Base-by-base conservation (phyloP, 129 eudicot genomes). In the Ambrosia trifida region DNA sequence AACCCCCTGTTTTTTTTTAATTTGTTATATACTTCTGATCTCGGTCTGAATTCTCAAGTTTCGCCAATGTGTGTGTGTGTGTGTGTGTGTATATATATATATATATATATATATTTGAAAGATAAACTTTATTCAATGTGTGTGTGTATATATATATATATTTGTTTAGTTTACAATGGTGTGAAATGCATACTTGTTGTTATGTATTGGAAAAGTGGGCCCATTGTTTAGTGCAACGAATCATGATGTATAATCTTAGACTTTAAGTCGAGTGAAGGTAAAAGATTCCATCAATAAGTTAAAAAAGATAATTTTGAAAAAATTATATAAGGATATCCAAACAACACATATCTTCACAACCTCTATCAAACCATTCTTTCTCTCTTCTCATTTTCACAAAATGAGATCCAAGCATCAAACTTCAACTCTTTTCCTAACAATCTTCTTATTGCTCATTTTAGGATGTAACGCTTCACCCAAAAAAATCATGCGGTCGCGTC, bases 211-310 rank as follows among this genome's bases (percentile, higher is more conserved):
- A 20, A 35, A 49, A 68, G 76, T 31, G 83, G 47, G 61, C 79
- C 81, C 51, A 9, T 49, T 16, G 76, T 69, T 70, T 70, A 80
- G 76, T 80, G 80, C 66, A 69, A 67, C 79, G 64, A 80, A 80
- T 74, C 68, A 80, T 80, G 80, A 74, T 52, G 12, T 30, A 64
- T 8, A 74, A 64, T 53, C 80, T 74, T 80, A 44, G 63, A 74
- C 80, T 80, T 74, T 54, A 80, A 80, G 80, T 16, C 44, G 44
- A 40, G 47, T 62, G 35, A 28, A 62, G 67, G 28, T 16, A 62
- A 62, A 62, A 3, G 13, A 16, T 61, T 74, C 33, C 57, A 63
- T 30, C 47, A 61, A 51, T 52, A 64, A 32, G 2, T 24, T 4
- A 63, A 43, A 3, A 38, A 43, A 35, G n/a, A 3, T 59, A 11